Percentiles rank a stretch among this genome's conserved stretches.
phyloP scores from a whole-genome alignment of 2,329 filamentous ascomycete genomes.

The Microascus cirrosus region DNA sequence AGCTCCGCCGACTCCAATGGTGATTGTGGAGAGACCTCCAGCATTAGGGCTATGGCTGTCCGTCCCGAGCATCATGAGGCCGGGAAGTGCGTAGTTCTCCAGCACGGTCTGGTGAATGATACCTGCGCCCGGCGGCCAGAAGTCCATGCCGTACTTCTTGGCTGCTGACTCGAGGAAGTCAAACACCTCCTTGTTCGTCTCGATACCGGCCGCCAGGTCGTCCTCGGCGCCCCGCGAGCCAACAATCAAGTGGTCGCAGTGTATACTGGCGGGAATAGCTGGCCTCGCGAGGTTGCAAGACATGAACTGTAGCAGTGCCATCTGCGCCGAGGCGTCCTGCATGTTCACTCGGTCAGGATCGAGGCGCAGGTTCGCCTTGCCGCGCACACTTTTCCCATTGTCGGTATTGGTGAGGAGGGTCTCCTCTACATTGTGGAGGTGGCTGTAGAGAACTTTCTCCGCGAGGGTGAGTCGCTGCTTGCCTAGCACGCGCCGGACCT shows the following conservation, averaged over 20 bases:
- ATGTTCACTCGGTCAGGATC: conserved; percentile 97
- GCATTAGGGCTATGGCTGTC: conserved; percentile 97
- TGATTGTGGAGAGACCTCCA: conserved; percentile 86
- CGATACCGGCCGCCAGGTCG: conserved; percentile 75
- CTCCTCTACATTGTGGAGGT: conserved; percentile 82
- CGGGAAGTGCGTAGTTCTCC: conserved; percentile 95
- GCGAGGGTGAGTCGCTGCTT: conserved; percentile 65
- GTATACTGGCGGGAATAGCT: conserved; percentile 91
- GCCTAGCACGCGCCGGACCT: conserved; percentile 66
- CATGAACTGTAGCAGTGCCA: conserved; percentile 98
- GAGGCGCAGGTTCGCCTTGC: conserved; percentile 86
- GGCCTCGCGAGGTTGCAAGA: conserved; percentile 81
- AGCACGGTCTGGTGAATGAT: conserved; percentile 97
- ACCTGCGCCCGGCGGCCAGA: conserved; percentile 87
- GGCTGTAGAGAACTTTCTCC: conserved; percentile 97
- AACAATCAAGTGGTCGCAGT: conserved; percentile 98
- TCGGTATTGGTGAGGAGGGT: conserved; percentile 73
- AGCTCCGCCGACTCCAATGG: conserved; percentile 93
- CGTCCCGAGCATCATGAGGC: conserved; percentile 96
- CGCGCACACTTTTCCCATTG: conserved; percentile 74
- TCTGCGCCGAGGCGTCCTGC: conserved; percentile 98
- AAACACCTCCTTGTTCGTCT: conserved; percentile 93
- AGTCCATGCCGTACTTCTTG: conserved; percentile 87
- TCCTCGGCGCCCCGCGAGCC: conserved; percentile 80
- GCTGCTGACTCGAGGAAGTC: conserved; percentile 91